Evolutionary conservation across 768 basidiomycete genomes (phyloP), one percentile per base, ranked within the genome.

Genomic region (Lactarius psammicola): DNA sequence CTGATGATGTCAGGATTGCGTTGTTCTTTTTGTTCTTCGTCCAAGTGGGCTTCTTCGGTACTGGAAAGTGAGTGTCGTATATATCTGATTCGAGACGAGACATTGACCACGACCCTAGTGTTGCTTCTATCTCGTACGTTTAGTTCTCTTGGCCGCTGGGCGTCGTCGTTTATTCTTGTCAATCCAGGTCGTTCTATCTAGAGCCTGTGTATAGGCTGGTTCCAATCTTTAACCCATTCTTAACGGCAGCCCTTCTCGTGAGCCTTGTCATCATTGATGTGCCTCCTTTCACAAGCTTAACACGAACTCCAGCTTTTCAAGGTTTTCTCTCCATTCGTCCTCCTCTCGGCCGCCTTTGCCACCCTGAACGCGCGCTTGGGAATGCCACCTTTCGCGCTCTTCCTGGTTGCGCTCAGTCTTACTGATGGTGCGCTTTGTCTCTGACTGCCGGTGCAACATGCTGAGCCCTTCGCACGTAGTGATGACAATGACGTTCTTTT

Each of bases 151-250:
- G n/a, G n/a, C 20, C 18, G 9, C 18, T 10, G 30, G 30, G 30
- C 54, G 30, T 15, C n/a, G 31, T 42, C 6, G 59, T 18, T 69
- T 31, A 64, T 17, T 59, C 62, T 89, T 70, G 86, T 91, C 56
- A 88, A 89, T n/a, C 90, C 89, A 11, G 92, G 86, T 91, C 90
- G 2, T 94, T 94, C 76, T 94, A 95, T 74, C 81, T 94, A 23
- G 92, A 88, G 46, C 92, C 93, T 2, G 92, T 94, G 8, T 94
- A 93, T 71, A 88, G 92, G 20, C 80, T 95, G 18, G 87, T 94
- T 68, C 91, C 92, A 0, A 82, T 92, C 58, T 95, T 95, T 74
- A 89, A 82, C 67, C 93, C 92, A 0, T 94, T 94, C 75, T 81
- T 90, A 66, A 94, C 94, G 93, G 82, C 87, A 0, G 73, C 83